A percentile compares a stretch with the other conserved stretches of the same genome.
These are phyloP conservation scores for Passalora sequoiae DNA, from an alignment of 2,329 filamentous ascomycete genomes.

Conservation along the genomic window DNA sequence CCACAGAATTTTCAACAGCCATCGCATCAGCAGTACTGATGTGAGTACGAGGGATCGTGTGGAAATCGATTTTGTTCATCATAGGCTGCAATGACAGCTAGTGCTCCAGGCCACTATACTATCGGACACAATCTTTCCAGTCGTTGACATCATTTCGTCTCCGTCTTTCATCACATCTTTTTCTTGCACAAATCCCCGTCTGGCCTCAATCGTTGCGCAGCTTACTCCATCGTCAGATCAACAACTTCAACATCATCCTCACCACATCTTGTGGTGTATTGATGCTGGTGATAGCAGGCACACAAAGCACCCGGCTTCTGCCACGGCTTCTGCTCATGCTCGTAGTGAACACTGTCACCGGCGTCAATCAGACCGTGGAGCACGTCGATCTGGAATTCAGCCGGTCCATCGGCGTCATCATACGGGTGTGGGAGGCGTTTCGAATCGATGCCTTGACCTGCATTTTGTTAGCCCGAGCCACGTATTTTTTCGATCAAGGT, in stretches of 20 bases:
- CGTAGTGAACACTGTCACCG: constrained; percentile 8
- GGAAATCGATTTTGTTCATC: too few relatives aligned
- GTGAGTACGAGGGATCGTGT: too few relatives aligned
- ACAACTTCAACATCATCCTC: constrained; percentile 9
- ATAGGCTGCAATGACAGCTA: too few relatives aligned
- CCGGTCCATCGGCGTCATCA: constrained; percentile 20
- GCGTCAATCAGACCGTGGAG: constrained; percentile 1
- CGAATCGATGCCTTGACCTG: constrained; percentile 12
- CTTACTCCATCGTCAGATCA: constrained; percentile 9
- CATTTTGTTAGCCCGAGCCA: background rate
- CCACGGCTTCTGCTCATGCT: constrained; percentile 14
- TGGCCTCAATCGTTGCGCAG: background rate
- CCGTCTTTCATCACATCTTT: background rate
- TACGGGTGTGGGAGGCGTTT: constrained; percentile 10
- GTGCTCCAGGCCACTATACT: too few relatives aligned
- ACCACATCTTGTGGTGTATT: constrained; percentile 10
- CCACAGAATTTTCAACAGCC: too few relatives aligned
- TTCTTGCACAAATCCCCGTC: background rate
- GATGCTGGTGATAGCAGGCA: constrained; percentile 12
- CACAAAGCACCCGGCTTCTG: constrained; percentile 9
- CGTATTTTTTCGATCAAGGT: background rate
- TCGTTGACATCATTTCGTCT: background rate
- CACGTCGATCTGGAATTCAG: constrained; percentile 14
- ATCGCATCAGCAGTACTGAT: too few relatives aligned
- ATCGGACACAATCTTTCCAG: background rate